Base-by-base conservation (phyloP, 1,139 yeast genomes). In the Yamadazyma songkhlaensis region DNA sequence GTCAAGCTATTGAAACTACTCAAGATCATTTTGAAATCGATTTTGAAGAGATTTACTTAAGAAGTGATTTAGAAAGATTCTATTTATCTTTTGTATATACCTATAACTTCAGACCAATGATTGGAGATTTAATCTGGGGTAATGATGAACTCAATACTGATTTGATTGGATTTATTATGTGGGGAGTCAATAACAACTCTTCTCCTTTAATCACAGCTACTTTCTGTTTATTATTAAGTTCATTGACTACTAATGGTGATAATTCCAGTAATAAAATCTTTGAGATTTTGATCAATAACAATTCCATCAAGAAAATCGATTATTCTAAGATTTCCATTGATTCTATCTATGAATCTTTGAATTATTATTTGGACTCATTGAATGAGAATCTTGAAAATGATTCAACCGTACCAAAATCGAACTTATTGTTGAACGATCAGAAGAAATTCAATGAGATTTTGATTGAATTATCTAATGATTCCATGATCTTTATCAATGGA, bases 41-140 rank as follows among this genome's bases (percentile, higher is more conserved):
- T 48, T 59, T 72, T 40, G 84, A 77, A 45, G 79, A 72, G 41
- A 66, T 83, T 25, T 74, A 86, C 2, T 78, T 82, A 13, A 81
- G 85, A 44, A 84, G 92, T 1, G 97, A 92, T 48, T 66, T 92
- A 37, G 98, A 92, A 56, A 72, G 96, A 44, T 87, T 92, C 51
- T 90, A 88, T 54, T 59, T 89, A 50, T 76, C 95, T 3, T 72
- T 89, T 44, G 84, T 84, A 27, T 86, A 78, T 53, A 71, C 87
- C 4, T 89, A 83, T 54, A 66, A 73, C 30, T 72, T 75, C 24
- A 71, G 95, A 43, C 77, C 82, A 1, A 73, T 74, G 3, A 63
- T 81, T 11, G 75, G 87, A 20, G 51, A 68, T 1, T 60, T 65
- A n/a, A 84, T 87, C 48, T 89, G 96, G 96, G 62, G 67, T 2